Percentiles rank a stretch among this genome's conserved stretches.
Conservation (phyloP, 179 eudicot genomes). For the Carnegiea gigantea region DNA sequence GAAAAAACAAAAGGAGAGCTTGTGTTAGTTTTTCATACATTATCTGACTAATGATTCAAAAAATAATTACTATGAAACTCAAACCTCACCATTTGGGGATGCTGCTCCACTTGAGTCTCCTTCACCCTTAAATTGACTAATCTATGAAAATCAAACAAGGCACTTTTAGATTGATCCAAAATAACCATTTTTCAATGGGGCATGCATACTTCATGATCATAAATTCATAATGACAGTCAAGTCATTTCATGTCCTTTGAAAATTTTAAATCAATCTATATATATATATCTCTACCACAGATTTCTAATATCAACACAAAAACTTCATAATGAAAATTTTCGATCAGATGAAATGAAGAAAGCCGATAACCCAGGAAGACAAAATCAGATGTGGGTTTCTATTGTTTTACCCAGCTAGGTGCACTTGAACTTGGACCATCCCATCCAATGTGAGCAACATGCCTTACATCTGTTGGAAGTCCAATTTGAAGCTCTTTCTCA, state of each 20-base stretch:
- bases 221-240: neutral
- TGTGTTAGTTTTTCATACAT: neutral
- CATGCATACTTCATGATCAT: neutral
- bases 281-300: too few species aligned
- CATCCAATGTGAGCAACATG: slow-evolving; percentile 51
- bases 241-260: neutral
- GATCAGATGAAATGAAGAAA: neutral
- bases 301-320: neutral
- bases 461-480: slow-evolving; percentile 41
- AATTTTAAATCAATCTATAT: too few species aligned
- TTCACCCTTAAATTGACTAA: slow-evolving; percentile 20
- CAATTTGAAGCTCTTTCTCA: slow-evolving; percentile 41
- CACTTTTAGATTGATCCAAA: neutral
- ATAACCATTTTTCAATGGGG: neutral
- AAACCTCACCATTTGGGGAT: slow-evolving; percentile 25
- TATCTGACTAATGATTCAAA: neutral
- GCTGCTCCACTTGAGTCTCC: slow-evolving; percentile 10
- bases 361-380: neutral
- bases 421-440: slow-evolving; percentile 45
- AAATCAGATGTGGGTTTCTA: neutral
- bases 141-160: slow-evolving; percentile 9
- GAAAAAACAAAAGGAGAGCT: neutral
- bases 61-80: neutral
- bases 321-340: neutral
- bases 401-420: slow-evolving; percentile 38